phyloP scores from a whole-genome alignment of 371 early-diverging fungal genomes.

The Mortierella sp. region DNA sequence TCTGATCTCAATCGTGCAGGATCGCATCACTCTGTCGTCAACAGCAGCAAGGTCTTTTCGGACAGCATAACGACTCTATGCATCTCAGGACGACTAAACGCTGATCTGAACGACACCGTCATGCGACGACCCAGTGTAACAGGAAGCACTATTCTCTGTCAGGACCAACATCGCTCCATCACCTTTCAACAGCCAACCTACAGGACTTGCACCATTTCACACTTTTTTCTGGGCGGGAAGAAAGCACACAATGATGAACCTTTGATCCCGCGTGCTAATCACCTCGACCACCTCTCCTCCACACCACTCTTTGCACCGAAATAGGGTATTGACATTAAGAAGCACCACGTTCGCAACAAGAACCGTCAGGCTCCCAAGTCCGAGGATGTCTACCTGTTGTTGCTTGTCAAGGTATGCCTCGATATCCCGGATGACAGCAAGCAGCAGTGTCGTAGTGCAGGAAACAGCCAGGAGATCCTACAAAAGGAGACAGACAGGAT shows the following conservation, averaged over 20 bases:
- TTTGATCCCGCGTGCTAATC: conserved; percentile 36
- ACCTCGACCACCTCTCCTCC: neutral
- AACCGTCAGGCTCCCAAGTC: conserved; percentile 91
- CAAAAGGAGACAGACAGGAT: neutral
- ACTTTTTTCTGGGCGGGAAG: too few species aligned
- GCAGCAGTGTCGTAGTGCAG: neutral
- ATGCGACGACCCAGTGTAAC: neutral
- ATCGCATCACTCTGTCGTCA: neutral
- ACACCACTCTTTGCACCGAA: neutral
- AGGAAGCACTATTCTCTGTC: neutral
- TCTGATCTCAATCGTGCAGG: neutral
- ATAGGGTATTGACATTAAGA: conserved; percentile 97
- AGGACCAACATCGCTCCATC: neutral
- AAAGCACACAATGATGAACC: conserved; percentile 22
- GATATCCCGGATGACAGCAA: neutral
- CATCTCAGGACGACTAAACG: neutral
- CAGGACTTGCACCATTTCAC: neutral
- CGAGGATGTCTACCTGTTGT: conserved; percentile 93
- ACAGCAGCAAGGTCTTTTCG: neutral
- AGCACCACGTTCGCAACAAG: conserved; percentile 95
- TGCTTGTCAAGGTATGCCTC: conserved; percentile 91
- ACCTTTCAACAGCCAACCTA: neutral
- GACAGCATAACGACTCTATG: neutral
- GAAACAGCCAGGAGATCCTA: neutral
- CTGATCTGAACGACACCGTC: neutral